These are phyloP conservation scores for Populus deltoides DNA, from an alignment of 345 rosid genomes.

Conservation along the genomic window DNA sequence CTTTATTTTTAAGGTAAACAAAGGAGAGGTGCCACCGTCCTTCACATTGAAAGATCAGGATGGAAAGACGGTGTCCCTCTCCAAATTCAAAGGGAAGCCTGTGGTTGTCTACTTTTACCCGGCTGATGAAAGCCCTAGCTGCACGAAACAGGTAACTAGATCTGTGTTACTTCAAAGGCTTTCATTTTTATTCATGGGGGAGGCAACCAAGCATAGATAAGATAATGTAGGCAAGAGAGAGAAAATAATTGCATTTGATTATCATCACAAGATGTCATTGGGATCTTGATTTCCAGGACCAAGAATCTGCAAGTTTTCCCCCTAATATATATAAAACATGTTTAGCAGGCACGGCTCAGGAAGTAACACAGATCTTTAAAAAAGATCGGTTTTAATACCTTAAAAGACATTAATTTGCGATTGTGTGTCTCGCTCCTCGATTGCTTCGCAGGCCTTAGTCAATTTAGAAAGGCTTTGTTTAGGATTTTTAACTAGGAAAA, in stretches of 20 bases:
- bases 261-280: not conserved
- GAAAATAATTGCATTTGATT: not conserved
- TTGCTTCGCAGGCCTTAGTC: not conserved
- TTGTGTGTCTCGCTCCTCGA: not conserved
- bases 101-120: conserved; percentile 91
- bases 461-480: not conserved
- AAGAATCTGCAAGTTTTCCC: not conserved
- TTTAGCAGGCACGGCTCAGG: not conserved
- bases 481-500: not conserved
- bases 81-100: conserved; percentile 89
- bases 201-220: no score
- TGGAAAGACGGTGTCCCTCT: conserved; percentile 68
- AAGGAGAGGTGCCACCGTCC: conserved; percentile 70
- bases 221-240: not conserved
- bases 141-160: conserved; percentile 79
- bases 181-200: not conserved
- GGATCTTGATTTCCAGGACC: not conserved
- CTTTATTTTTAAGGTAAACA: conserved; percentile 50
- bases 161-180: not conserved
- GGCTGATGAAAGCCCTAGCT: conserved; percentile 92
- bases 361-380: no score
- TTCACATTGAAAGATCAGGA: conserved; percentile 90
- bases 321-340: not conserved
- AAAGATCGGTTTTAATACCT: not conserved
- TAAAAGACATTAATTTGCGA: not conserved